These are phyloP conservation scores for Pontederia crassipes DNA, from an alignment of 176 grass and related monocot species.

Conservation along the genomic window DNA sequence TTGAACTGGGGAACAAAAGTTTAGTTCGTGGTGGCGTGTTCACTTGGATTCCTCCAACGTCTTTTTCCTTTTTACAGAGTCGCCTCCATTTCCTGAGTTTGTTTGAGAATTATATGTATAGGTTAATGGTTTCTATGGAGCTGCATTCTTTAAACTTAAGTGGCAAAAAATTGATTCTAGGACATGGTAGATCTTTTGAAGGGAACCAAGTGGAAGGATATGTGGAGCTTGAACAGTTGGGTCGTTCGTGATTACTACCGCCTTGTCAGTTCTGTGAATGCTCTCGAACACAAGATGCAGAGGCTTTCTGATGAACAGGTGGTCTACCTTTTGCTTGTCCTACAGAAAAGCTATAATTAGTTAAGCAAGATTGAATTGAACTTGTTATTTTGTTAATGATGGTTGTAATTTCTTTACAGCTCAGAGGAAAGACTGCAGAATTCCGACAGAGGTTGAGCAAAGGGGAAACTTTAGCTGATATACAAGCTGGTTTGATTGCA, in stretches of 20 bases:
- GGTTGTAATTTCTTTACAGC: constrained; percentile 24
- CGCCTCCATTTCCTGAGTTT: too few relatives aligned
- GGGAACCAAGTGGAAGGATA: constrained; percentile 43
- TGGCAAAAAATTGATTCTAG: background rate
- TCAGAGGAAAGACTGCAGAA: constrained; percentile 62
- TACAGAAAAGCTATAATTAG: background rate
- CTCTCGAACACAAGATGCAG: constrained; percentile 43
- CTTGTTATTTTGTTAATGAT: constrained; percentile 3
- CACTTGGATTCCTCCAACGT: too few relatives aligned
- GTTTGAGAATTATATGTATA: too few relatives aligned
- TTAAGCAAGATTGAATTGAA: too few relatives aligned
- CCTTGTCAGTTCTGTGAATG: constrained; percentile 55
- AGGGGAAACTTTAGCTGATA: constrained; percentile 69
- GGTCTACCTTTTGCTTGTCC: background rate
- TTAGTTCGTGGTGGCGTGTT: too few relatives aligned
- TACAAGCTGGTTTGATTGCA: constrained; percentile 54
- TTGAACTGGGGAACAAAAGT: too few relatives aligned
- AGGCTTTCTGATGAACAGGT: constrained; percentile 90
- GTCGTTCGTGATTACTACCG: constrained; percentile 74
- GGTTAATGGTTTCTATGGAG: too few relatives aligned
- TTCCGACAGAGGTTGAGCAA: constrained; percentile 45
- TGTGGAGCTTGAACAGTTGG: constrained; percentile 76
- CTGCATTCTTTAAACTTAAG: too few relatives aligned
- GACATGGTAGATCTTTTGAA: constrained; percentile 6
- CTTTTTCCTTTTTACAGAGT: too few relatives aligned